Percentiles rank a stretch among this genome's conserved stretches.
phyloP scores from a whole-genome alignment of 495 filamentous ascomycete genomes.

The Penicillium egyptiacum region DNA sequence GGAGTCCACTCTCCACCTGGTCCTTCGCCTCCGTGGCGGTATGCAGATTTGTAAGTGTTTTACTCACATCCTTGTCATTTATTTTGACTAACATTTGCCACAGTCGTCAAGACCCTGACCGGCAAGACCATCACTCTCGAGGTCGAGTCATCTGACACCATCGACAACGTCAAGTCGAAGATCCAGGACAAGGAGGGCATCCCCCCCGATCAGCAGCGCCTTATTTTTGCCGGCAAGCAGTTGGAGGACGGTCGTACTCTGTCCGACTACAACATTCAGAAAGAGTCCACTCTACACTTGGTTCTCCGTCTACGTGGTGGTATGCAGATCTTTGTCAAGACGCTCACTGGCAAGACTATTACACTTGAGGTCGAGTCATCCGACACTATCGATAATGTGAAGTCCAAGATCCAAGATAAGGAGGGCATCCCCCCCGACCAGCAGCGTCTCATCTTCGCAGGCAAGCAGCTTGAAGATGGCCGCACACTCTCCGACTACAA shows the following conservation, averaged over 20 bases:
- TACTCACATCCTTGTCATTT: slow-evolving; percentile 7
- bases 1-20: slow-evolving; percentile 92
- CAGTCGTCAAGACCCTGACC: slow-evolving; percentile 84
- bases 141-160: slow-evolving; percentile 93
- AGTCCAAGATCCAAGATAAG: slow-evolving; percentile 97
- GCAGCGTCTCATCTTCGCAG: slow-evolving; percentile 93
- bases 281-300: slow-evolving; percentile 68
- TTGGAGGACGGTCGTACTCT: slow-evolving; percentile 70
- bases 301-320: slow-evolving; percentile 72
- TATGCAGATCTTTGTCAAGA: slow-evolving; percentile 77
- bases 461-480: slow-evolving; percentile 91
- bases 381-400: slow-evolving; percentile 99
- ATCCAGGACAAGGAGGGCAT: slow-evolving; percentile 81
- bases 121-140: slow-evolving; percentile 98
- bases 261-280: slow-evolving; percentile 74
- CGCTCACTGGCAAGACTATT: slow-evolving; percentile 70
- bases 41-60: slow-evolving; percentile 89
- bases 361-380: slow-evolving; percentile 69
- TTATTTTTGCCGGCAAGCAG: slow-evolving; percentile 74
- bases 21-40: slow-evolving; percentile 95
- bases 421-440: slow-evolving; percentile 94
- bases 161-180: slow-evolving; percentile 90
- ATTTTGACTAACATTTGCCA: slow-evolving; percentile 23
- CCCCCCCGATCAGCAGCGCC: slow-evolving; percentile 72
- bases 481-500: slow-evolving; percentile 98